Conservation (phyloP, 2,329 filamentous ascomycete genomes). For the Annulohypoxylon truncatum region DNA sequence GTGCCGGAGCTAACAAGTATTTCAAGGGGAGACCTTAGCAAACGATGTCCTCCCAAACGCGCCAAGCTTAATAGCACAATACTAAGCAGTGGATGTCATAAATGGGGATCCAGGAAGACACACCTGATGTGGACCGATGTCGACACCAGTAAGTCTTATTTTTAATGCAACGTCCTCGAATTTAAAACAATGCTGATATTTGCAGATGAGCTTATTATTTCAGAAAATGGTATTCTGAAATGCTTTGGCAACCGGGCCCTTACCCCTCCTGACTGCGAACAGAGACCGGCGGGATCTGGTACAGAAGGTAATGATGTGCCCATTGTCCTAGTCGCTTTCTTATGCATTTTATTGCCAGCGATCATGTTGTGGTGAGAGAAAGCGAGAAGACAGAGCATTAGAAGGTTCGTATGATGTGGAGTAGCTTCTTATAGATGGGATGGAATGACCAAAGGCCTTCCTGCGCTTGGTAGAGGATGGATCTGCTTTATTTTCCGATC, state of each 20-base stretch:
- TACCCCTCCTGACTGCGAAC: slow-evolving; percentile 4
- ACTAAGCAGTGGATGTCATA: neutral
- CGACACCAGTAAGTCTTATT: neutral
- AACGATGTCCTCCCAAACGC: neutral
- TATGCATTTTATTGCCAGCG: neutral
- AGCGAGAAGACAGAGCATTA: neutral
- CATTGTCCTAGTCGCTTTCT: neutral
- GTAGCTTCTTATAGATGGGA: too few species aligned
- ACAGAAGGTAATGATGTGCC: neutral
- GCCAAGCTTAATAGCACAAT: neutral
- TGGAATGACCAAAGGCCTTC: too few species aligned
- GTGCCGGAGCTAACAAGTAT: neutral
- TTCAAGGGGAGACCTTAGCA: neutral
- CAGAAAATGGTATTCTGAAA: slow-evolving; percentile 7
- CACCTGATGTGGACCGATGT: neutral
- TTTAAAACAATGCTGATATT: neutral
- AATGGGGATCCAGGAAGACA: neutral
- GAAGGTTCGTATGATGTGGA: too few species aligned
- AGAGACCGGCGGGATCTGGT: neutral
- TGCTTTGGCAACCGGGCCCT: slow-evolving; percentile 3
- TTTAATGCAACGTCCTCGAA: neutral
- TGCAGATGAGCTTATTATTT: slow-evolving; percentile 3
- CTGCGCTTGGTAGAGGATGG: too few species aligned
- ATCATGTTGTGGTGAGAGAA: neutral
- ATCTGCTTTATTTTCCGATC: too few species aligned